phyloP scores from a whole-genome alignment of 129 eudicot genomes.

The Tanacetum coccineum region DNA sequence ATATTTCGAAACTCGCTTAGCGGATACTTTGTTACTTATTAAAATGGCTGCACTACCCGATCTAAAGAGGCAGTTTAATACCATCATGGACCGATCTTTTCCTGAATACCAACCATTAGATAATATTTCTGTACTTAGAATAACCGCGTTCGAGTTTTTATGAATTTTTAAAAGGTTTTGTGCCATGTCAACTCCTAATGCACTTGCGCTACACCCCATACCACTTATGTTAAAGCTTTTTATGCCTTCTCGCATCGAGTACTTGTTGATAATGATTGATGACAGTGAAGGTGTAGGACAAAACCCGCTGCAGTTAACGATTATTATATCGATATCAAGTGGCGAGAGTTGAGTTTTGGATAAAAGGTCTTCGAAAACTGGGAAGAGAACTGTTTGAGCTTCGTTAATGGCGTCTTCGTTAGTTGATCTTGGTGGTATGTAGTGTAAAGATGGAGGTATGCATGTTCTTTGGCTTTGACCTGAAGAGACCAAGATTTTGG shows the following conservation, averaged over 20 bases:
- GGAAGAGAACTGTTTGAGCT: constrained; percentile 46
- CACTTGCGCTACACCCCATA: constrained; percentile 92
- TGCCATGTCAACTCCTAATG: constrained; percentile 59
- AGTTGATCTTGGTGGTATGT: constrained; percentile 56
- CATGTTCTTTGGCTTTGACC: constrained; percentile 62
- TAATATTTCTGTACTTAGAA: constrained; percentile 72
- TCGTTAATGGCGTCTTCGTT: constrained; percentile 50
- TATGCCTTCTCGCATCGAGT: constrained; percentile 45
- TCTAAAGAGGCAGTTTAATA: constrained; percentile 67
- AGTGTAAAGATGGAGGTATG: constrained; percentile 57
- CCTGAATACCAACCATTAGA: constrained; percentile 83
- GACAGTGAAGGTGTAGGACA: constrained; percentile 68
- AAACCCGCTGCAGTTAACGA: constrained; percentile 71
- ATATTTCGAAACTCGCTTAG: constrained; percentile 41
- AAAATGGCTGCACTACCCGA: constrained; percentile 70
- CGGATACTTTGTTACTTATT: constrained; percentile 41
- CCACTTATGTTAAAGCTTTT: constrained; percentile 64
- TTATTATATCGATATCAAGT: constrained; percentile 47
- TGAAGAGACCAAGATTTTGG: constrained; percentile 49
- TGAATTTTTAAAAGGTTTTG: constrained; percentile 42
- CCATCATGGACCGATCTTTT: constrained; percentile 50
- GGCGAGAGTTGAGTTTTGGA: constrained; percentile 47
- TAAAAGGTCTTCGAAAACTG: constrained; percentile 55
- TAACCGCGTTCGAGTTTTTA: constrained; percentile 48
- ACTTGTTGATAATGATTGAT: constrained; percentile 48